Base-by-base conservation (phyloP, 2,329 filamentous ascomycete genomes). In the Calonectria fujianensis region DNA sequence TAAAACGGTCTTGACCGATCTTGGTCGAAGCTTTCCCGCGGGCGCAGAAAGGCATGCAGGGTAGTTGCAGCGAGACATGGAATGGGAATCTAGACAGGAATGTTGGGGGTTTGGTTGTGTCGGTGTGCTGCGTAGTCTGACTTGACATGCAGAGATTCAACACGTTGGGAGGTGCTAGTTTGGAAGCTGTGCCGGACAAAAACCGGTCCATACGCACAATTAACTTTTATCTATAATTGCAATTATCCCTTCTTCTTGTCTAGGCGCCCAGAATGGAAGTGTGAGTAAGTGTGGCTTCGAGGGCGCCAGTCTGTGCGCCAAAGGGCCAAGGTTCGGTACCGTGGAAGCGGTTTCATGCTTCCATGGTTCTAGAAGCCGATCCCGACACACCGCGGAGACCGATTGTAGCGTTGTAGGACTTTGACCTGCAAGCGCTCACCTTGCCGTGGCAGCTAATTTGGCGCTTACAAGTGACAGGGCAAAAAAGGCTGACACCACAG, bases 311-410 rank as follows among this genome's bases (percentile, higher is more conserved):
- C 54, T 59, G 54, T 59, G 54, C 54, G 54, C n/a, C 24, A 37
- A 16, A 37, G 54, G 32, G 31, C 32, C 11, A 59, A 59, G 54
- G 11, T n/a, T 35, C 29, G 16, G 32, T n/a, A 11, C 32, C 31
- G 20, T 35, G 7, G 18, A 14, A 35, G 10, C 14, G 54, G 54
- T 59, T 59, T 59, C 54, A 59, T 27, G 11, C 4, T 37, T 59
- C n/a, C n/a, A 13, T 27, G 11, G 20, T 59, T 59, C 54, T 59
- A 59, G 54, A 59, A 59, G 54, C 54, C 54, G 32, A 35, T n/a
- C 10, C 54, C 32, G 20, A 35, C 31, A 35, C 31, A 35, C n/a
- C 2, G 10, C 32, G 54, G 54, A 57, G 31, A 13, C 29, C 4
- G 13, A 13, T 14, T 37, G 54, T 35, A 20, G 54, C 54, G 54